Conservation (phyloP, 129 eudicot species). For the Pseudognaphalium luteoalbum region DNA sequence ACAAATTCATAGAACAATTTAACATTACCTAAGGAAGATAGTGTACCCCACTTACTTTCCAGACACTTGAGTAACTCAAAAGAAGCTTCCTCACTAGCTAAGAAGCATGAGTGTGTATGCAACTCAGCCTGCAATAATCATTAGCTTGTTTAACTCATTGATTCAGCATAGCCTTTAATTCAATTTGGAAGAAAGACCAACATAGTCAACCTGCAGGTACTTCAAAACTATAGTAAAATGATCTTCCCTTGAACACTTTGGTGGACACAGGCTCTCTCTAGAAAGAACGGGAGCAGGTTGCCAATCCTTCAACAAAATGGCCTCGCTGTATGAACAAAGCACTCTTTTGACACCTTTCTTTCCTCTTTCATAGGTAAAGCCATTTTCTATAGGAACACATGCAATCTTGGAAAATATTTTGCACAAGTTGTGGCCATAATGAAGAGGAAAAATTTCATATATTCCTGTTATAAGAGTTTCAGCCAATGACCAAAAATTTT, state of each 20-base stretch:
- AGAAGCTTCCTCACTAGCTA: background rate
- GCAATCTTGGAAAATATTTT: background rate
- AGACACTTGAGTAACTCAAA: slow-evolving; percentile 12
- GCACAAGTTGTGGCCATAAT: background rate
- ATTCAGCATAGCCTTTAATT: no score
- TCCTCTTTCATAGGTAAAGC: no score
- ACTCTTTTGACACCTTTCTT: background rate
- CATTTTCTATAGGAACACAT: no score
- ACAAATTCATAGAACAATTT: no score
- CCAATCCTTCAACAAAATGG: slow-evolving; percentile 15
- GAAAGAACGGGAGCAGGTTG: slow-evolving; percentile 10
- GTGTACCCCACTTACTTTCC: no score
- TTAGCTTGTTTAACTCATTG: no score
- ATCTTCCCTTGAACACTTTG: slow-evolving; percentile 9
- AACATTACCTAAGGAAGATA: no score
- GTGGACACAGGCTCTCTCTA: slow-evolving; percentile 4
- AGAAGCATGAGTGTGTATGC: background rate
- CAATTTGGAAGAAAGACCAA: no score
- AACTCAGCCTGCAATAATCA: no score
- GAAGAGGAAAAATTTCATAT: background rate
- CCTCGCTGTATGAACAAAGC: slow-evolving; percentile 12
- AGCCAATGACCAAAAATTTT: slow-evolving; percentile 26
- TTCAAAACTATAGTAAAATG: slow-evolving; percentile 5
- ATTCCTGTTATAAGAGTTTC: background rate
- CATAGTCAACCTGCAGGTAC: slow-evolving; percentile 1